Evolutionary conservation across 1,284 basidiomycete genomes (phyloP), one percentile per base, ranked within the genome.

Genomic region (Boletellus deceptivus): DNA sequence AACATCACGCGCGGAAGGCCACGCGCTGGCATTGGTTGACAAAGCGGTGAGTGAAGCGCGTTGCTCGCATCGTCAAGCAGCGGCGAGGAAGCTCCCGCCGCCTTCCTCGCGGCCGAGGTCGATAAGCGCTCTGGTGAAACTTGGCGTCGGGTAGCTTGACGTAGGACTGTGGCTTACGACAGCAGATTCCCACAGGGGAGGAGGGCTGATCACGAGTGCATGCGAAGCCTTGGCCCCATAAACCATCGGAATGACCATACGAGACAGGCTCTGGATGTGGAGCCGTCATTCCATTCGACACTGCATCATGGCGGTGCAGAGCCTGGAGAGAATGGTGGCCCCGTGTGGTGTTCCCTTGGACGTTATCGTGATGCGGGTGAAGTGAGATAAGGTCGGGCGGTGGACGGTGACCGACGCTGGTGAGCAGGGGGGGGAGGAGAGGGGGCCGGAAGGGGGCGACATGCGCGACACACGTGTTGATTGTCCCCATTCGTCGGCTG

Each of bases 401-500:
- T 3, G n/a, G 34, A 13, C 33, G 10, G 33, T 14, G 16, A n/a
- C 34, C 16, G 34, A 6, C n/a, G 34, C 14, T 14, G 34, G 29
- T 46, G 53, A 62, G 50, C n/a, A 22, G 29, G 43, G 13, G 16
- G 39, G 35, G 42, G 35, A 48, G 22, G 52, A 55, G 52, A 48
- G 48, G 37, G 49, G 56, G 42, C 40, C 14, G 43, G 53, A 64
- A 60, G 48, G 48, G 52, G 34, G 5, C 29, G 61, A 62, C 63
- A 63, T 52, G 62, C 62, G 3, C 14, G 16, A 0, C 3, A 53
- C 65, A 65, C 62, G 62, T 63, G 65, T 60, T 55, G 49, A 50
- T 47, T 50, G 59, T 39, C 64, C 51, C 49, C 40, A 43, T 62
- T 64, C 43, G 42, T 24, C 17, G 46, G 37, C 20, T 61, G 59